phyloP scores from a whole-genome alignment of 2,329 filamentous ascomycete species.

The Aspergillus fijiensis region DNA sequence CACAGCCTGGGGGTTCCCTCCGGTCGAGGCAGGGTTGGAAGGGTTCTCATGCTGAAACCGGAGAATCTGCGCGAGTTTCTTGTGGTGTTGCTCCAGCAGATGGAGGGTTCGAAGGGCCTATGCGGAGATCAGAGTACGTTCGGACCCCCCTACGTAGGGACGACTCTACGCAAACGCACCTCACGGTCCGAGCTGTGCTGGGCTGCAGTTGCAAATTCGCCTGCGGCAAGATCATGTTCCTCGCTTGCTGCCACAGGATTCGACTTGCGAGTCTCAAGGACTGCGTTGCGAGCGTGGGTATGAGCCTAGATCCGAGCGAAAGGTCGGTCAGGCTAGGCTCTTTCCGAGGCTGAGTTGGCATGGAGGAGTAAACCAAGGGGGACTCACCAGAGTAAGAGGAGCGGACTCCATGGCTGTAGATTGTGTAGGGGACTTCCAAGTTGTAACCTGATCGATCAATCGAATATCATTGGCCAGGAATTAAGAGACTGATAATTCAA shows the following conservation, averaged over 20 bases:
- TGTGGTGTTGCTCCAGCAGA: conserved; percentile 85
- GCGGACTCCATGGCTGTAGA: conserved; percentile 63
- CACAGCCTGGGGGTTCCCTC: conserved; percentile 20
- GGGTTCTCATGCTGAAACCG: conserved; percentile 64
- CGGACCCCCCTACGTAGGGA: neutral
- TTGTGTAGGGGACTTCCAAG: neutral
- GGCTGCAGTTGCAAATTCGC: conserved; percentile 83
- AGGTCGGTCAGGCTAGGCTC: conserved; percentile 8
- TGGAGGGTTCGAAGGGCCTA: conserved; percentile 80
- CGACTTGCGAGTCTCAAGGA: conserved; percentile 64
- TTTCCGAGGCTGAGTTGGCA: neutral
- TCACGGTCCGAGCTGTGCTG: conserved; percentile 64
- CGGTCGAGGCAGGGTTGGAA: conserved; percentile 19
- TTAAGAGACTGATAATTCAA: neutral
- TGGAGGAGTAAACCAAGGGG: neutral
- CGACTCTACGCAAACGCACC: conserved; percentile 36
- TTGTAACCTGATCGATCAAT: neutral
- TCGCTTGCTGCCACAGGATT: conserved; percentile 79
- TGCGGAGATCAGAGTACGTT: conserved; percentile 29
- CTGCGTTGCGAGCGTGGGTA: conserved; percentile 82
- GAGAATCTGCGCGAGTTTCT: conserved; percentile 76
- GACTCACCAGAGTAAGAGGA: conserved; percentile 61
- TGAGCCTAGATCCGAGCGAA: conserved; percentile 62
- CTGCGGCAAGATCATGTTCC: conserved; percentile 84
- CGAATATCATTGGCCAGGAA: neutral